Evolutionary conservation across 345 rosid genomes (phyloP).

Genomic region (Hypericum androsaemum): DNA sequence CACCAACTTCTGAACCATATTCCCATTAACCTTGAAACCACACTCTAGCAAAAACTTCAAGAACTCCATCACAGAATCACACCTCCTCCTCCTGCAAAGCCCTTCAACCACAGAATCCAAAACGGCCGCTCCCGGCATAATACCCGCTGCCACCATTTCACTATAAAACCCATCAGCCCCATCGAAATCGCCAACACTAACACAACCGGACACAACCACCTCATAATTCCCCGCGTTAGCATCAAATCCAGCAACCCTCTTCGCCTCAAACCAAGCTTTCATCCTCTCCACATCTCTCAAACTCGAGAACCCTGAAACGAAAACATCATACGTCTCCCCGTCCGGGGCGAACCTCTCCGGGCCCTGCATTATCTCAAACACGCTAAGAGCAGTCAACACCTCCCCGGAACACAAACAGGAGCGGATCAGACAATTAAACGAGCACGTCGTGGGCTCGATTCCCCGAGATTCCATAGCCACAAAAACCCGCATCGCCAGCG

Average conservation of each 20-base stretch:
- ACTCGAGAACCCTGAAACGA: conserved; percentile 23
- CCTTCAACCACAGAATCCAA: conserved; percentile 27
- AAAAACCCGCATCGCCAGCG: conserved; percentile 28
- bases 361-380: conserved; percentile 33
- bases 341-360: conserved; percentile 19
- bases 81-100: conserved; percentile 12
- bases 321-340: conserved; percentile 26
- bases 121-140: conserved; percentile 16
- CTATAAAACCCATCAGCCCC: conserved; percentile 18
- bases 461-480: conserved; percentile 30
- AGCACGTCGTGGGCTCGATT: conserved; percentile 19
- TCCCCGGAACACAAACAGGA: conserved; percentile 19
- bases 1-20: conserved; percentile 20
- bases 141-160: conserved; percentile 19
- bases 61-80: conserved; percentile 15
- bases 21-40: conserved; percentile 18
- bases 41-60: conserved; percentile 19
- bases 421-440: conserved; percentile 28
- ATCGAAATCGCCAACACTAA: conserved; percentile 19
- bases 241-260: conserved; percentile 24
- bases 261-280: conserved; percentile 25
- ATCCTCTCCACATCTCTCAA: conserved; percentile 20
- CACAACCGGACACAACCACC: conserved; percentile 21
- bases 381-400: conserved; percentile 21
- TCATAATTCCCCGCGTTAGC: conserved; percentile 21